Base-by-base conservation (phyloP, 805 yeast species). In the Saccharomyces mikatae region DNA sequence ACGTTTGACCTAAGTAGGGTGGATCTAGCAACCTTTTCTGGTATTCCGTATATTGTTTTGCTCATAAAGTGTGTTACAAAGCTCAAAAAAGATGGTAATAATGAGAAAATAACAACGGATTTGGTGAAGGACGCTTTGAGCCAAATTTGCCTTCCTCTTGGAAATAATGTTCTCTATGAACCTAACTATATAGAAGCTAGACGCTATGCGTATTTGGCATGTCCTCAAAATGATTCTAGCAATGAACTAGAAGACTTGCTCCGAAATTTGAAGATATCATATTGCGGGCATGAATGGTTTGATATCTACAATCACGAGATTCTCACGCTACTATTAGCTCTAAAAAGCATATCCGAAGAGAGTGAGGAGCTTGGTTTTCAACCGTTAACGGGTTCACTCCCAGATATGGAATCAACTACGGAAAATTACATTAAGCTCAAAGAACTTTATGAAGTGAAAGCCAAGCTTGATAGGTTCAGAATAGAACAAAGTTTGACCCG, bases 401-500 rank as follows among this genome's bases (percentile, higher is more conserved):
- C 96, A 0, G 98, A 91, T 66, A 92, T 92, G 97, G 86, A 87
- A 22, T 80, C 96, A 0, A 81, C 83, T 57, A 84, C 96, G 0
- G 68, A 70, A 8, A 74, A 74, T 53, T 92, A 87, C 66, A 74
- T 85, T 2, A 67, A 62, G 8, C 69, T 92, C 41, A 86, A 83
- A 65, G 63, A 63, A 0, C 60, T 89, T 2, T 92, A 88, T 64
- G 67, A 76, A 17, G 70, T 65, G 1, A 85, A 84, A 62, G 83
- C 87, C 1, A 54, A 36, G 44, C 24, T 36, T 36, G 44, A 36
- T 11, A 36, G 10, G 44, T 36, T 22, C 4, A 2, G 44, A 10
- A 11, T 36, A 8, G 13, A 36, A 13, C 3, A 36, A 36, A 17
- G 24, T 17, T 17, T 36, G 11, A 11, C 17, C 2, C 17, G 10